Conservation (phyloP, 1,139 yeast genomes). For the Arxiozyma slooffiae region DNA sequence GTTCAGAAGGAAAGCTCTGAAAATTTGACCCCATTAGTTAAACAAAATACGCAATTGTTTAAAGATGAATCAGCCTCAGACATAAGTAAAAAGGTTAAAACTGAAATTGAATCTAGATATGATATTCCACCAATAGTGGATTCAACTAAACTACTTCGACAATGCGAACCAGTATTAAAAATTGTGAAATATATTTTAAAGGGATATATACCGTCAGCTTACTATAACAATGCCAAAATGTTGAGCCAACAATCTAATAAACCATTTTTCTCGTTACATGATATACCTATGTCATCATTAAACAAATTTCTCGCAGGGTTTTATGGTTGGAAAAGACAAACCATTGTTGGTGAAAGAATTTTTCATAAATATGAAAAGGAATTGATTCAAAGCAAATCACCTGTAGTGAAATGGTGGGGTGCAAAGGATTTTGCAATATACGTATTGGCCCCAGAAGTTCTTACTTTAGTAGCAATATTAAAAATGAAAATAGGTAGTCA, state of each 20-base stretch:
- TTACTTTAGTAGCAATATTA: constrained; percentile 42
- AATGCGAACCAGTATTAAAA: constrained; percentile 4
- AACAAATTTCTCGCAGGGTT: constrained; percentile 41
- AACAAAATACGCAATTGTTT: background rate
- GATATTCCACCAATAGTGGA: background rate
- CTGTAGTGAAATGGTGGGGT: constrained; percentile 54
- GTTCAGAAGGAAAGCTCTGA: background rate
- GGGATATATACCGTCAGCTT: constrained; percentile 39
- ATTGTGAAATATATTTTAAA: constrained; percentile 38
- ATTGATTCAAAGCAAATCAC: constrained; percentile 32
- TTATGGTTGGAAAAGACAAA: constrained; percentile 50
- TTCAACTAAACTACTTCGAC: background rate
- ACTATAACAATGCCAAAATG: constrained; percentile 40
- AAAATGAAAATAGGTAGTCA: constrained; percentile 31
- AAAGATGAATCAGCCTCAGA: background rate
- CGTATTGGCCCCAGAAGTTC: constrained; percentile 56
- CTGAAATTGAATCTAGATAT: background rate
- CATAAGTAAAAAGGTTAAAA: background rate
- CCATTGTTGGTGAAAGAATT: constrained; percentile 38
- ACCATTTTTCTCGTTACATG: constrained; percentile 34
- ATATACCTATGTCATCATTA: background rate
- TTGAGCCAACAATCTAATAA: constrained; percentile 34
- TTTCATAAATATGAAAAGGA: constrained; percentile 27
- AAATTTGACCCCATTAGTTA: background rate
- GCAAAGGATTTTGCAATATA: constrained; percentile 44